Evolutionary conservation across 768 basidiomycete species (phyloP).

Genomic region (Amanita molliuscula): DNA sequence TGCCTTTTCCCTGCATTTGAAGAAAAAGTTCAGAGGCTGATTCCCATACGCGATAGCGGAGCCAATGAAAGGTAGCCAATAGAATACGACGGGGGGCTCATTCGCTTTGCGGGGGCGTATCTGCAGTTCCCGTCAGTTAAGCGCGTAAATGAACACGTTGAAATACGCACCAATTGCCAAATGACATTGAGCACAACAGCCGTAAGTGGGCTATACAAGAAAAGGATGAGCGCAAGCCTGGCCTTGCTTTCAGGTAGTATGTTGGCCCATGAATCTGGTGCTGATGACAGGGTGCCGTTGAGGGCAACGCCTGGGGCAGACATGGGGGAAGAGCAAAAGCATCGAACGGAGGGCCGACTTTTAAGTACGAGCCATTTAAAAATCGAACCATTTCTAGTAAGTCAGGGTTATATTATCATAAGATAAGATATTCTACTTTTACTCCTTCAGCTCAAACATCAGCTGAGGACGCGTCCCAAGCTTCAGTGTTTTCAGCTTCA

Average conservation of each 20-base stretch:
- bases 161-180: constrained; percentile 61
- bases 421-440: constrained; percentile 9
- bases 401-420: background rate
- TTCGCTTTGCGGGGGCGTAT: constrained; percentile 56
- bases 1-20: constrained; percentile 70
- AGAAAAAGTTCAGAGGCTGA: constrained; percentile 87
- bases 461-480: constrained; percentile 16
- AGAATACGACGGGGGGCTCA: constrained; percentile 86
- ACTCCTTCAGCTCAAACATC: background rate
- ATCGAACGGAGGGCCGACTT: constrained; percentile 7
- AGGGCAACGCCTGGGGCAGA: constrained; percentile 17
- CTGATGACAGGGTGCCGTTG: constrained; percentile 15
- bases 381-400: constrained; percentile 21
- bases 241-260: constrained; percentile 33
- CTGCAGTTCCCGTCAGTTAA: constrained; percentile 22
- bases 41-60: constrained; percentile 86
- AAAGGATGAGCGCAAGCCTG: constrained; percentile 29
- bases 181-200: constrained; percentile 65
- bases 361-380: constrained; percentile 13
- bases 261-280: constrained; percentile 32
- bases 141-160: constrained; percentile 2
- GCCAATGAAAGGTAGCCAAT: constrained; percentile 84
- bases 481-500: constrained; percentile 18
- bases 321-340: constrained; percentile 18
- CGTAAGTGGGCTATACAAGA: constrained; percentile 62